These are phyloP conservation scores for Diplosphaera chodatii DNA, from an alignment of 139 green algal species.

Conservation along the genomic window DNA sequence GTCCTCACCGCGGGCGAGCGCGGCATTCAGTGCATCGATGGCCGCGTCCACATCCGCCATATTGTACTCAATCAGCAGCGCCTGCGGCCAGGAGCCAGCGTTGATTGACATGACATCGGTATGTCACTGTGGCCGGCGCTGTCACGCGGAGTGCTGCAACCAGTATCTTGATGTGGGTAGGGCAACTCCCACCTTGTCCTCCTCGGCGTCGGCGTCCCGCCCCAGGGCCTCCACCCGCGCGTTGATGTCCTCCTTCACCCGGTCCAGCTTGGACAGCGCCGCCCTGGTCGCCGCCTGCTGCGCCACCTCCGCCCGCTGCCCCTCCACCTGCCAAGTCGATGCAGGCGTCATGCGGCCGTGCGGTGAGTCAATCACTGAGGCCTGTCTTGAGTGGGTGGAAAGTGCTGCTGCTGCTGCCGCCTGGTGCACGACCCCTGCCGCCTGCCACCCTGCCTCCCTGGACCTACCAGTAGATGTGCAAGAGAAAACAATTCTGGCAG, in stretches of 20 bases:
- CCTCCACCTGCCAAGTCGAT: slow-evolving; percentile 51
- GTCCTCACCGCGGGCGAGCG: slow-evolving; percentile 69
- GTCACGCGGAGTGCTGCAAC: too few relatives aligned
- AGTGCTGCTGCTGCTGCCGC: too few relatives aligned
- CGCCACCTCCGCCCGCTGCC: slow-evolving; percentile 51
- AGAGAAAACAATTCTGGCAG: too few relatives aligned
- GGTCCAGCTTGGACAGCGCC: slow-evolving; percentile 72
- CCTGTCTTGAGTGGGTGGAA: too few relatives aligned
- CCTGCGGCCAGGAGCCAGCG: slow-evolving; percentile 15
- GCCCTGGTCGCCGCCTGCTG: slow-evolving; percentile 46
- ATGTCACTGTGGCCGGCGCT: too few relatives aligned
- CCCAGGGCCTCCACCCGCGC: slow-evolving; percentile 56
- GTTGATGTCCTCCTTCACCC: slow-evolving; percentile 61
- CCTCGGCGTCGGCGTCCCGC: slow-evolving; percentile 46
- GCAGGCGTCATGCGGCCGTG: too few relatives aligned
- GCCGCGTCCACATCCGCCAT: slow-evolving; percentile 77
- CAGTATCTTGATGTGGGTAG: too few relatives aligned
- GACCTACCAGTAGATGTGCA: too few relatives aligned
- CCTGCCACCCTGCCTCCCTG: too few relatives aligned
- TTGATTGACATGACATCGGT: too few relatives aligned
- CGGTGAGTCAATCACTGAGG: too few relatives aligned
- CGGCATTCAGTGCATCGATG: slow-evolving; percentile 73
- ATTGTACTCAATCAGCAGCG: slow-evolving; percentile 81
- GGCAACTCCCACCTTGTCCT: slow-evolving; percentile 39
- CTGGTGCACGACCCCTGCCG: too few relatives aligned